These are phyloP conservation scores for Aspergillus funiculosus DNA, from an alignment of 495 filamentous ascomycete species.

Conservation along the genomic window DNA sequence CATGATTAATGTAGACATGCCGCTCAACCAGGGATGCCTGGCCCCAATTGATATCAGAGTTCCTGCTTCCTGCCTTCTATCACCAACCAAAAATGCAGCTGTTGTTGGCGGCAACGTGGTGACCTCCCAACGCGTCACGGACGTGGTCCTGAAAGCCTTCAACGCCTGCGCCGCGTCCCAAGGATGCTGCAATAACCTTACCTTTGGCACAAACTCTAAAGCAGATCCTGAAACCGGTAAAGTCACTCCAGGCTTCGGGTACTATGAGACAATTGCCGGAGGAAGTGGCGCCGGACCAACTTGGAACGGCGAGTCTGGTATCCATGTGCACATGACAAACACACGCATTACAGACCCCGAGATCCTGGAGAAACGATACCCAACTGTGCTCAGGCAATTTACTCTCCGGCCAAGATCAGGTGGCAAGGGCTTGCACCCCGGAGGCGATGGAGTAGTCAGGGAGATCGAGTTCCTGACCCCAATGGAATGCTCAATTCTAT, in stretches of 20 bases:
- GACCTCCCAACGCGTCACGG: constrained; percentile 85
- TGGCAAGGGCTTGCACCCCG: constrained; percentile 68
- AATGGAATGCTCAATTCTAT: constrained; percentile 82
- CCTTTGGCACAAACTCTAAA: constrained; percentile 41
- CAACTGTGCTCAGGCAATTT: constrained; percentile 80
- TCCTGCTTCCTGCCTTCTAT: constrained; percentile 74
- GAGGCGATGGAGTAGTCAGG: constrained; percentile 84
- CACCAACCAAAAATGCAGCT: constrained; percentile 79
- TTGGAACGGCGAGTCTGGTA: constrained; percentile 86
- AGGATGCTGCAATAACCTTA: constrained; percentile 84
- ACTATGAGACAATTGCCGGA: constrained; percentile 96
- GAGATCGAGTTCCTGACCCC: constrained; percentile 94
- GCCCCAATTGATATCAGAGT: constrained; percentile 82
- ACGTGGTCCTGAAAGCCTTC: constrained; percentile 91
- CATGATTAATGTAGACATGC: constrained; percentile 89
- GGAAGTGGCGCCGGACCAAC: constrained; percentile 80
- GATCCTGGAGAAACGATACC: constrained; percentile 92
- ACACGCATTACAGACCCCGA: constrained; percentile 95
- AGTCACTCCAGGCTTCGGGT: constrained; percentile 83
- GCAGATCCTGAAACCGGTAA: constrained; percentile 69
- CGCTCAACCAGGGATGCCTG: constrained; percentile 93
- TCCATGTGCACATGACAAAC: constrained; percentile 99
- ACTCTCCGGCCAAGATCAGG: constrained; percentile 61
- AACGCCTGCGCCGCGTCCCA: constrained; percentile 84
- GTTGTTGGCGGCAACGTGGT: constrained; percentile 96